These are phyloP conservation scores for Plasmopara muralis DNA, from an alignment of 352 stramenopile genomes.

Conservation along the genomic window DNA sequence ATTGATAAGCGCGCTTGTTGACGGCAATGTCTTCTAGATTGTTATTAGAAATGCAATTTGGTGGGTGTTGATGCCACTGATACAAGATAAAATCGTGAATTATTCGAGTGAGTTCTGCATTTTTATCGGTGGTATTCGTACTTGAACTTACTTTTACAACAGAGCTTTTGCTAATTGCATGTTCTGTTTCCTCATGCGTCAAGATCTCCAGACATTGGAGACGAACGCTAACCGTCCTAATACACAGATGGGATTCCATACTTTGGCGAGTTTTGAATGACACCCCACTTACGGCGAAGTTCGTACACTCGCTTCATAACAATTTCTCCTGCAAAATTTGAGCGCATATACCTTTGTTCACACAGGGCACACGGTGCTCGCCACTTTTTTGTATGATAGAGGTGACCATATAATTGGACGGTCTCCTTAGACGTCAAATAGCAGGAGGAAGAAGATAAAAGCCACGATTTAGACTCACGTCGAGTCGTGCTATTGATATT, in stretches of 20 bases:
- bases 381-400: conserved; percentile 18
- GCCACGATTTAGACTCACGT: conserved; percentile 11
- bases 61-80: conserved; percentile 24
- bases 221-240: conserved; percentile 37
- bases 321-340: conserved; percentile 30
- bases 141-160: background rate
- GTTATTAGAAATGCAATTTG: conserved; percentile 2
- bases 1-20: conserved; percentile 39
- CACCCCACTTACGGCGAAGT: conserved; percentile 36
- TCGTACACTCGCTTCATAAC: conserved; percentile 52
- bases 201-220: conserved; percentile 43
- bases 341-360: conserved; percentile 38
- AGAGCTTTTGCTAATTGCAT: background rate
- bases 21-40: conserved; percentile 31
- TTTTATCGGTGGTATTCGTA: background rate
- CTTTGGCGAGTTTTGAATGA: conserved; percentile 43
- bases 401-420: background rate
- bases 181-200: conserved; percentile 21
- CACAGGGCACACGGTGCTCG: conserved; percentile 35
- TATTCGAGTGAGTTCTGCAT: conserved; percentile 23
- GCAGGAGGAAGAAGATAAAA: conserved; percentile 25
- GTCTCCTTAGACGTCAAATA: conserved; percentile 22
- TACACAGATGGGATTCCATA: conserved; percentile 27
- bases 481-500: background rate
- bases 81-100: conserved; percentile 35